Evolutionary conservation across 306 rosid species (phyloP).

Genomic region (Prunus fruticosa): DNA sequence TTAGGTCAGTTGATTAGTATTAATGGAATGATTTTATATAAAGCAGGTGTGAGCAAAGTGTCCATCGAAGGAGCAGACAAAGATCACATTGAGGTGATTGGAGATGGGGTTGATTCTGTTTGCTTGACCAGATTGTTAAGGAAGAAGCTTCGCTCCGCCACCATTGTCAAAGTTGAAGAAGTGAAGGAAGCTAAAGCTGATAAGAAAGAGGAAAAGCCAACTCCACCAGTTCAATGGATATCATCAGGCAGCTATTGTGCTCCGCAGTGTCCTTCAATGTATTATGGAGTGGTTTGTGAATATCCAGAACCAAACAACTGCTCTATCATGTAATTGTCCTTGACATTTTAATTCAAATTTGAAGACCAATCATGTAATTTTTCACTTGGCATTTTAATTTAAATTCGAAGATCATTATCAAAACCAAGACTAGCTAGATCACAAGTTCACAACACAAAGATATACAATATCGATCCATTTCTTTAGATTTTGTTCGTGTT

Average conservation of each 20-base stretch:
- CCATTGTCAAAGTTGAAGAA: conserved; percentile 9
- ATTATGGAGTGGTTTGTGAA: background rate
- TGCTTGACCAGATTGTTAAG: conserved; percentile 2
- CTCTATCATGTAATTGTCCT: background rate
- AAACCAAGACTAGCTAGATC: no score
- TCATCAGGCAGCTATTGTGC: background rate
- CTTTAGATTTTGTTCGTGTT: no score
- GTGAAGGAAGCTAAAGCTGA: background rate
- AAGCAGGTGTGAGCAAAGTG: conserved; percentile 34
- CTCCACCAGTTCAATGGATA: background rate
- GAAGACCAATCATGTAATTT: no score
- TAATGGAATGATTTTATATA: background rate
- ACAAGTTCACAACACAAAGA: no score
- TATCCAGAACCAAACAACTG: background rate
- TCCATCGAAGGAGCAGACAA: conserved; percentile 18
- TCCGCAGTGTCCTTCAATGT: background rate
- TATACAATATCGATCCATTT: no score
- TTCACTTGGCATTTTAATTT: no score
- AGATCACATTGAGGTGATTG: conserved; percentile 29
- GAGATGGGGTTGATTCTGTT: conserved; percentile 11
- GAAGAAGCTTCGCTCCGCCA: conserved; percentile 11
- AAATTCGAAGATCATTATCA: no score
- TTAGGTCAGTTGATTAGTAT: background rate
- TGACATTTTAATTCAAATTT: background rate
- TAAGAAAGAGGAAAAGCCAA: background rate